Conservation (phyloP, 345 rosid genomes). For the Citropsis articulata region DNA sequence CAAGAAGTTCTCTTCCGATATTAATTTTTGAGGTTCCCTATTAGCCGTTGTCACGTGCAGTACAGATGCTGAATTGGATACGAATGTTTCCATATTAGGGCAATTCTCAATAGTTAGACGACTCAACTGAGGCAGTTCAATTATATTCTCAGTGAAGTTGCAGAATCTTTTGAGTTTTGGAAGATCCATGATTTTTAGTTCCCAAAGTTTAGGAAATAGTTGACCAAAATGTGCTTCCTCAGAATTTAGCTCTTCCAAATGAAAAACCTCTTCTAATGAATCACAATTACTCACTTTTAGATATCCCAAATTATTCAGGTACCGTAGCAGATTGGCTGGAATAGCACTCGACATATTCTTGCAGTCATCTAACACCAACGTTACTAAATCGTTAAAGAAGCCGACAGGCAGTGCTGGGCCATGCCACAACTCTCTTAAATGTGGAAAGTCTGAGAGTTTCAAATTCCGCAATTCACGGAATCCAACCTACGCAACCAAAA, state of each 20-base stretch:
- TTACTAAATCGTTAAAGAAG: too few species aligned
- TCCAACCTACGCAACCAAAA: too few species aligned
- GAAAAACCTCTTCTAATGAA: neutral
- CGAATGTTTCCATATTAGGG: neutral
- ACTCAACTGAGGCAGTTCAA: fast-evolving
- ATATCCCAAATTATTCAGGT: fast-evolving
- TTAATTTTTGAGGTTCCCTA: too few species aligned
- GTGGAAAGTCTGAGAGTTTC: too few species aligned
- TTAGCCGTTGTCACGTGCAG: too few species aligned
- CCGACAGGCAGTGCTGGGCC: too few species aligned
- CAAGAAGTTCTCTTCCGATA: too few species aligned
- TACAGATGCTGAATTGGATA: neutral
- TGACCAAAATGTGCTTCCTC: neutral
- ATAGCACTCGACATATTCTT: neutral
- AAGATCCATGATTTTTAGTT: neutral
- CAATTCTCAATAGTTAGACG: neutral
- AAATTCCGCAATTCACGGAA: fast-evolving
- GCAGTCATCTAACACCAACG: too few species aligned
- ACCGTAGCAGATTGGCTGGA: neutral
- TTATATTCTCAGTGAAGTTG: neutral
- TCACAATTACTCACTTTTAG: neutral
- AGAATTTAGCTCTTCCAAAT: neutral
- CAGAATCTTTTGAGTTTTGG: neutral
- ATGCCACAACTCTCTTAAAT: too few species aligned
- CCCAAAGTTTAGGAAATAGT: neutral